A percentile compares a stretch with the other conserved stretches of the same genome.
phyloP scores from a whole-genome alignment of 192 early-diverging fungal species.

The Umbelopsis sp. region DNA sequence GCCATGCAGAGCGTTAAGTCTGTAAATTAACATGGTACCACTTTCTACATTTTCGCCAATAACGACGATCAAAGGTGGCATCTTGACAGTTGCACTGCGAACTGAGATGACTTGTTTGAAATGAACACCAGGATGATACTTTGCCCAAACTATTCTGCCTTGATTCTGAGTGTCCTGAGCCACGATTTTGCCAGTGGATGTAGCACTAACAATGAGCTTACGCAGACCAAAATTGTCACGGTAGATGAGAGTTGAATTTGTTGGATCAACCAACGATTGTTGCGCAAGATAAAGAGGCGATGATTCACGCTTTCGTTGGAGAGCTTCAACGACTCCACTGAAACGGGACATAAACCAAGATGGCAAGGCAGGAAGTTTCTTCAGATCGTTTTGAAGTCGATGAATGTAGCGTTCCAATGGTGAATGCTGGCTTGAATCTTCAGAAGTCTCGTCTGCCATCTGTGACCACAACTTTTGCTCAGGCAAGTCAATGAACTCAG shows the following conservation, averaged over 20 bases:
- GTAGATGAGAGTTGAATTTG: constrained; percentile 35
- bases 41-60: constrained; percentile 54
- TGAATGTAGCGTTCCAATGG: constrained; percentile 69
- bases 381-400: constrained; percentile 56
- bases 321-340: constrained; percentile 21
- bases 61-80: constrained; percentile 72
- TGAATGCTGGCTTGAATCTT: constrained; percentile 49
- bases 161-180: constrained; percentile 79
- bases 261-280: background rate
- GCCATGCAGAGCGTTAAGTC: constrained; percentile 73
- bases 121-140: constrained; percentile 47
- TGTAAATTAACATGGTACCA: constrained; percentile 41
- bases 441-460: constrained; percentile 67
- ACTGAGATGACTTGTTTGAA: constrained; percentile 53
- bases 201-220: constrained; percentile 84
- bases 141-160: constrained; percentile 82
- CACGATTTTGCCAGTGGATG: constrained; percentile 77
- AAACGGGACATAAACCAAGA: constrained; percentile 46
- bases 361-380: constrained; percentile 51
- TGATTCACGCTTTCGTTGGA: constrained; percentile 16
- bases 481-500: constrained; percentile 84
- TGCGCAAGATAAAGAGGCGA: constrained; percentile 21
- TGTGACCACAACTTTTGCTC: constrained; percentile 68
- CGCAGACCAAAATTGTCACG: constrained; percentile 81
- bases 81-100: constrained; percentile 64